phyloP scores from a whole-genome alignment of 495 filamentous ascomycete species.

The Lichenothelia convexa region DNA sequence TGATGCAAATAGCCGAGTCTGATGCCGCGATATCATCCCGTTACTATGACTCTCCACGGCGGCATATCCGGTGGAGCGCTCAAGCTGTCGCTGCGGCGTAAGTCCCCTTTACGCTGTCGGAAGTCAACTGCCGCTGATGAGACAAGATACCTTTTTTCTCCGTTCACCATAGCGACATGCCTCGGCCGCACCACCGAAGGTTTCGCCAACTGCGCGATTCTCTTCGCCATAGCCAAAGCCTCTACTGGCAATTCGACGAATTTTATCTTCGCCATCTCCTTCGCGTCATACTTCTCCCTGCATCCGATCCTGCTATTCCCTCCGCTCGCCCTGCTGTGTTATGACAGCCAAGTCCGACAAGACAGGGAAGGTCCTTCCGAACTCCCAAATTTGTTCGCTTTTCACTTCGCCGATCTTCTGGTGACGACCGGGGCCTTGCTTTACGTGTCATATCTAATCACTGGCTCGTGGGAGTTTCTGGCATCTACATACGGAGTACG shows the following conservation, averaged over 20 bases:
- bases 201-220: conserved; percentile 76
- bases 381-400: conserved; percentile 3
- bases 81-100: conserved; percentile 66
- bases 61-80: conserved; percentile 58
- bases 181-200: conserved; percentile 81
- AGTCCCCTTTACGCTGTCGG: conserved; percentile 2
- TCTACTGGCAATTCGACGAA: conserved; percentile 53
- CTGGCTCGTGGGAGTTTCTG: conserved; percentile 71
- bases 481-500: conserved; percentile 81
- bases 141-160: conserved; percentile 75
- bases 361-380: neutral
- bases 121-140: neutral
- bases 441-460: conserved; percentile 52
- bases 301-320: conserved; percentile 78
- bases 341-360: conserved; percentile 34
- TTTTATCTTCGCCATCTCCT: conserved; percentile 67
- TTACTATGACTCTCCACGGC: conserved; percentile 59
- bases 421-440: conserved; percentile 35
- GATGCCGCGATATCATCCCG: conserved; percentile 54
- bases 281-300: conserved; percentile 79
- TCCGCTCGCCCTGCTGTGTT: conserved; percentile 64
- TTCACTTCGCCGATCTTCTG: conserved; percentile 18
- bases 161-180: conserved; percentile 83
- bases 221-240: conserved; percentile 69
- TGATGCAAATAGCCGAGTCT: conserved; percentile 68